phyloP scores from a whole-genome alignment of 371 early-diverging fungal genomes.

The Actinomortierella ambigua region DNA sequence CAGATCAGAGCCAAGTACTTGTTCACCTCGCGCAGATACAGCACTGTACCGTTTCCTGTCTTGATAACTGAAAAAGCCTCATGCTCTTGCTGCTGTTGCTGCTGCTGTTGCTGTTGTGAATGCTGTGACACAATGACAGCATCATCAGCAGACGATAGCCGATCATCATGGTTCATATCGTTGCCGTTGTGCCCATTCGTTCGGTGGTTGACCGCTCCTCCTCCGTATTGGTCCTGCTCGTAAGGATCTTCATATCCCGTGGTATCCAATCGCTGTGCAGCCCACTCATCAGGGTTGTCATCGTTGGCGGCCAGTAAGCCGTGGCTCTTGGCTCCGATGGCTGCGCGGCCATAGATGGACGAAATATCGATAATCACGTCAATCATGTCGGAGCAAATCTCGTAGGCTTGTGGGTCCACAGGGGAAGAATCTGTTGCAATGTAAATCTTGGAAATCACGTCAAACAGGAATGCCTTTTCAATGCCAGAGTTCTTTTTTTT shows the following conservation, averaged over 20 bases:
- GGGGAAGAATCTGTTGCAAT: slow-evolving; percentile 95
- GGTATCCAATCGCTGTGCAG: slow-evolving; percentile 17
- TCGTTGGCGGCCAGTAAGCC: slow-evolving; percentile 35
- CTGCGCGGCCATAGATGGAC: slow-evolving; percentile 74
- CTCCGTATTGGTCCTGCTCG: slow-evolving; percentile 22
- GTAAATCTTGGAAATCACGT: slow-evolving; percentile 87
- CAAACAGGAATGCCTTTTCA: slow-evolving; percentile 96
- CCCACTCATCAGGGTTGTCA: slow-evolving; percentile 31
- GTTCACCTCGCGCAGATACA: slow-evolving; percentile 84
- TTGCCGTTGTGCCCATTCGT: too few species aligned
- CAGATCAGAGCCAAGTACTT: slow-evolving; percentile 78
- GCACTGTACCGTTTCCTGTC: slow-evolving; percentile 81
- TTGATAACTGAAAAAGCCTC: slow-evolving; percentile 70
- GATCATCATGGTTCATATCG: too few species aligned
- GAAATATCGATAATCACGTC: slow-evolving; percentile 90
- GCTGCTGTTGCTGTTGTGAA: too few species aligned
- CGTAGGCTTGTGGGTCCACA: slow-evolving; percentile 91
- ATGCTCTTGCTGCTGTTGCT: slow-evolving; percentile 10
- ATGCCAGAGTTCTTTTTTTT: slow-evolving; percentile 83
- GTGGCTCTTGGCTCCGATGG: slow-evolving; percentile 39
- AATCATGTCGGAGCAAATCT: slow-evolving; percentile 94
- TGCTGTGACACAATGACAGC: too few species aligned
- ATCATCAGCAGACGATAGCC: too few species aligned
- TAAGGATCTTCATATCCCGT: slow-evolving; percentile 10
- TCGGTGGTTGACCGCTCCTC: too few species aligned